Base-by-base conservation (phyloP, 192 early-diverging fungal species). In the Umbelopsis sp. region DNA sequence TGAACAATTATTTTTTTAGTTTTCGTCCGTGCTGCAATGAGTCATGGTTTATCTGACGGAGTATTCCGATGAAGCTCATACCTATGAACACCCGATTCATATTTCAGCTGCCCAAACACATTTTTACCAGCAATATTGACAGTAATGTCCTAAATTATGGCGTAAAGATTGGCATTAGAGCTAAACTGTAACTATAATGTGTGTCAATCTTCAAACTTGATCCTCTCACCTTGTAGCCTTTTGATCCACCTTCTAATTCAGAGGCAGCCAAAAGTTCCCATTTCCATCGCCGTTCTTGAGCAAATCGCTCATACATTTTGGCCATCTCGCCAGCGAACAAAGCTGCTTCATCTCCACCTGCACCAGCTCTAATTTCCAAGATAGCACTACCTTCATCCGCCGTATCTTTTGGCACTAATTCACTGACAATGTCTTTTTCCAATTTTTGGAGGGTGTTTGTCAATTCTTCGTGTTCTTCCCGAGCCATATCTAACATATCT, bases 281-380 rank as follows among this genome's bases (percentile, higher is more conserved):
- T 67, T 85, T 88, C 90, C 91, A 93, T 23, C 86, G 78, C 22
- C 80, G 73, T 23, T 79, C 49, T 64, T 84, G 82, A 41, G 90
- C 78, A 73, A 86, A 91, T 2, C 86, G 74, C 66, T 93, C 90
- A 74, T 94, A 94, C 92, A 94, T 93, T 20, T 81, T 77, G 49
- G 90, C 51, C 37, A 94, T 73, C 18, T 93, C 91, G 0, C 80
- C 85, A 1, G 85, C 86, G 73, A 94, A 94, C 51, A 94, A 66
- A 16, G 86, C 84, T 0, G 92, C 91, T 71, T 94, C 92, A 80
- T 90, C 88, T 13, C 92, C 92, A 13, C 92, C 92, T 1, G 92
- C 87, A 15, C 91, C 92, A 1, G 92, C 85, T 1, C 92, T 80
- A 37, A 94, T 85, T 80, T 94, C 92, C 20, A 94, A 71, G 23